Base-by-base conservation (phyloP, 2,329 filamentous ascomycete genomes). In the Fusarium goolgardi region DNA sequence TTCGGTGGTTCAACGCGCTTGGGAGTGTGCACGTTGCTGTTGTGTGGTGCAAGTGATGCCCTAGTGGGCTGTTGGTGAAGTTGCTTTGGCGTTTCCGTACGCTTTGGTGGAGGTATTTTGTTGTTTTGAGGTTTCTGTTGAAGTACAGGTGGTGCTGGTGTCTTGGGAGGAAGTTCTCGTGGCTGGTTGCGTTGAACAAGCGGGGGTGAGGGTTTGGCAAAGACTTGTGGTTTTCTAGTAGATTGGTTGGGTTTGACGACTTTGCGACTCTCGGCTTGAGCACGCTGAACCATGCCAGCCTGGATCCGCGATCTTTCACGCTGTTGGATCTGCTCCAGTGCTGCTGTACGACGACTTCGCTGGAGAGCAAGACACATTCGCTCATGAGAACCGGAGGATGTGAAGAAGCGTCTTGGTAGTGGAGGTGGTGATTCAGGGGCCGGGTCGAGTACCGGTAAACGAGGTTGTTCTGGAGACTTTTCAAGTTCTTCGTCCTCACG, bases 301-400 rank as follows among this genome's bases (percentile, higher is more conserved):
- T 75, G 72, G 5, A 71, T 41, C 2, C 71, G 71, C 18, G 62
- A 46, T 3, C 60, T 67, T n/a, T 78, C 73, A 6, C 66, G 65
- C 9, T 72, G 69, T 15, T 75, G 75, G 7, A 76, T 50, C 32
- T 73, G 64, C 27, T 79, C 74, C 1, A 75, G 65, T 3, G 73
- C 77, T 6, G 77, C 78, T 27, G 73, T 75, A 29, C 77, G 77
- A 5, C 75, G 74, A 51, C 79, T 80, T 21, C 76, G 76, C 13
- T 78, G 75, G 2, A 80, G 53, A 6, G 78, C 78, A 1, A 80
- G 72, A 3, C 75, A 75, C 40, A 78, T 63, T 37, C 74, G 68
- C 58, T 80, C 78, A 23, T 75, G 73, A 2, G 75, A 76, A 12
- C 79, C 78, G 0, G 78, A 80, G 4, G 77, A 71, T 3, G 78